Evolutionary conservation across 768 basidiomycete genomes (phyloP).

Genomic region (Tephrocybe sp.): DNA sequence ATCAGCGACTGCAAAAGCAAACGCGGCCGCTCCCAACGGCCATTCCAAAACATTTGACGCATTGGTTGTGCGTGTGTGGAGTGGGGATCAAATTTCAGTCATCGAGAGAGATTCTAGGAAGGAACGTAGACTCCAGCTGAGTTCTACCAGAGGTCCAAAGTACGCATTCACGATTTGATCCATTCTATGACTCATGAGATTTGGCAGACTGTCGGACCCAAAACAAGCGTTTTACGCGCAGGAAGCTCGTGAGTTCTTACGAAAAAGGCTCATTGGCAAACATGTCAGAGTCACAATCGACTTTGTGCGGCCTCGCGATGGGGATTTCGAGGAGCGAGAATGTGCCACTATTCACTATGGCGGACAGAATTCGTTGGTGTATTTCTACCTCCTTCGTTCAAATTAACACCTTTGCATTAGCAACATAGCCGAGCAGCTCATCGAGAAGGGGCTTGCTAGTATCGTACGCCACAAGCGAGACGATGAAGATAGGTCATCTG

Average conservation of each 20-base stretch:
- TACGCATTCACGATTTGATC: conserved; percentile 27
- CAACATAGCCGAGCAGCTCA: conserved; percentile 88
- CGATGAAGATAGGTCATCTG: conserved; percentile 93
- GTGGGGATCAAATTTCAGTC: conserved; percentile 86
- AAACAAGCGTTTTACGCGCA: conserved; percentile 85
- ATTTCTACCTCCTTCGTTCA: background rate
- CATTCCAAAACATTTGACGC: conserved; percentile 67
- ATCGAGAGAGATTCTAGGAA: conserved; percentile 67
- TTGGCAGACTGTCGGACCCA: conserved; percentile 70
- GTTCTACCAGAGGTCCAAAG: conserved; percentile 86
- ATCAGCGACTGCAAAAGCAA: conserved; percentile 43
- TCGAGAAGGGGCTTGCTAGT: conserved; percentile 90
- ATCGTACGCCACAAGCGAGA: conserved; percentile 91
- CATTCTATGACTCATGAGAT: background rate
- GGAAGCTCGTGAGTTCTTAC: conserved; percentile 90
- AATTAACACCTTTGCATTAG: conserved; percentile 35
- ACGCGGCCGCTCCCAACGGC: conserved; percentile 42
- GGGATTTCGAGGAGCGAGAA: conserved; percentile 91
- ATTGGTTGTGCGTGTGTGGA: conserved; percentile 85
- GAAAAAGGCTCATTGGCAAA: conserved; percentile 91
- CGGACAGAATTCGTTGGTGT: conserved; percentile 71
- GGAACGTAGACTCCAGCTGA: conserved; percentile 83
- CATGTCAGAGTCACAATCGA: conserved; percentile 80
- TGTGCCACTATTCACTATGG: conserved; percentile 88
- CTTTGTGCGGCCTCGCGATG: conserved; percentile 87